phyloP scores from a whole-genome alignment of 495 filamentous ascomycete genomes.

The Podospora bellae-mahoneyi region DNA sequence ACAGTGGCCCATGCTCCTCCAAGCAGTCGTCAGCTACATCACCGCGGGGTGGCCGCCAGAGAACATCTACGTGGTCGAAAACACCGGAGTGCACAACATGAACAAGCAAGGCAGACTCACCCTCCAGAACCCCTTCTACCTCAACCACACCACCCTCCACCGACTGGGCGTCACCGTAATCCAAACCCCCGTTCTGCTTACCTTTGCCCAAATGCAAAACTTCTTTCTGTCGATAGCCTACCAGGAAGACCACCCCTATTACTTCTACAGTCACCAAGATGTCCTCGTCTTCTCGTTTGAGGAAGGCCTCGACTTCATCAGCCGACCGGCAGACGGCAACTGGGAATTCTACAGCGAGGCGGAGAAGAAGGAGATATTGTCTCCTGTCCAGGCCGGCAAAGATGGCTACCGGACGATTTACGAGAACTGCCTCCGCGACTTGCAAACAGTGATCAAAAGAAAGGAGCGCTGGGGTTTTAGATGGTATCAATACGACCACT shows the following conservation, averaged over 20 bases:
- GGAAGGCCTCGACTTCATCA: constrained; percentile 34
- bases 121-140: constrained; percentile 59
- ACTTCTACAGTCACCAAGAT: constrained; percentile 61
- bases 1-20: constrained; percentile 57
- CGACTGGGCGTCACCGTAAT: constrained; percentile 56
- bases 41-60: constrained; percentile 59
- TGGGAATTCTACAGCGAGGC: constrained; percentile 36
- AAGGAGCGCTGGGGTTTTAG: constrained; percentile 47
- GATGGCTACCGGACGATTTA: constrained; percentile 52
- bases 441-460: constrained; percentile 31
- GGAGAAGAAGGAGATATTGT: constrained; percentile 34
- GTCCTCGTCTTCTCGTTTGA: constrained; percentile 54
- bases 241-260: constrained; percentile 54
- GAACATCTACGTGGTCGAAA: constrained; percentile 62
- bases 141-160: constrained; percentile 54
- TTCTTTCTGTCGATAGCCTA: constrained; percentile 57
- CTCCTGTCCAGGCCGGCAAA: constrained; percentile 30
- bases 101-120: constrained; percentile 51
- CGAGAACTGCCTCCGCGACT: constrained; percentile 43
- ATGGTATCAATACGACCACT: constrained; percentile 56
- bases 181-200: constrained; percentile 55
- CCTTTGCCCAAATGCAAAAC: constrained; percentile 62
- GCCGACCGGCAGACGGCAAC: constrained; percentile 32
- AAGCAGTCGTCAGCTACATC: constrained; percentile 57
- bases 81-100: constrained; percentile 58